phyloP scores from a whole-genome alignment of 176 grass and related monocot species.

The Oryza officinalis region DNA sequence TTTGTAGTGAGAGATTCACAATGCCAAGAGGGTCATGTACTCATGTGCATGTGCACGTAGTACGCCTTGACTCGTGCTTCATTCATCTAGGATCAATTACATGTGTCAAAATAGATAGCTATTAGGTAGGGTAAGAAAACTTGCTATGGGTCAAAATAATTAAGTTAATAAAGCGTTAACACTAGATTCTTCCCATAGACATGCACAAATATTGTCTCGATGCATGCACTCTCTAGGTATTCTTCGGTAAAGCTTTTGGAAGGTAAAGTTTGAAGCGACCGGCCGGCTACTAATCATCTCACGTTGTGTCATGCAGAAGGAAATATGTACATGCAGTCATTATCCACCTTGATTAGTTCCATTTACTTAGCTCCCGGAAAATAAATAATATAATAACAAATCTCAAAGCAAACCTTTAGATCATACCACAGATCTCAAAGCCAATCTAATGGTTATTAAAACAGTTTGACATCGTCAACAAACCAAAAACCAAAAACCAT shows the following conservation, averaged over 20 bases:
- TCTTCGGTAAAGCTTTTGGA: not conserved
- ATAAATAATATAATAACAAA: too few relatives aligned
- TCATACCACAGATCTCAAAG: too few relatives aligned
- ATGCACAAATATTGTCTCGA: not conserved
- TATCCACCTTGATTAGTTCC: too few relatives aligned
- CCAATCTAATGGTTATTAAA: not conserved
- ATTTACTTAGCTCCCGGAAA: too few relatives aligned
- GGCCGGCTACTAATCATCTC: not conserved
- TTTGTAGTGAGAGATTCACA: too few relatives aligned
- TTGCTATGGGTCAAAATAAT: not conserved
- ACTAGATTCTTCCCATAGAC: not conserved
- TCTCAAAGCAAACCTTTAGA: too few relatives aligned
- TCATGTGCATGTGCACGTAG: not conserved
- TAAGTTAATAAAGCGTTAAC: not conserved
- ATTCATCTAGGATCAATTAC: not conserved
- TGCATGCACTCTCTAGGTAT: not conserved
- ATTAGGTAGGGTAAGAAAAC: not conserved
- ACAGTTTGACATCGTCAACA: not conserved
- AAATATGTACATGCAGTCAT: not conserved
- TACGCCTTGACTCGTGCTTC: not conserved
- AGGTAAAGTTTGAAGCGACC: not conserved
- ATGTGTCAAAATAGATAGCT: not conserved
- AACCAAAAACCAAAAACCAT: not conserved
- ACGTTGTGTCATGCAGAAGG: not conserved
- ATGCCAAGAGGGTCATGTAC: too few relatives aligned